phyloP scores from a whole-genome alignment of 1,284 basidiomycete genomes.

The Cutaneotrichosporon daszewskae region DNA sequence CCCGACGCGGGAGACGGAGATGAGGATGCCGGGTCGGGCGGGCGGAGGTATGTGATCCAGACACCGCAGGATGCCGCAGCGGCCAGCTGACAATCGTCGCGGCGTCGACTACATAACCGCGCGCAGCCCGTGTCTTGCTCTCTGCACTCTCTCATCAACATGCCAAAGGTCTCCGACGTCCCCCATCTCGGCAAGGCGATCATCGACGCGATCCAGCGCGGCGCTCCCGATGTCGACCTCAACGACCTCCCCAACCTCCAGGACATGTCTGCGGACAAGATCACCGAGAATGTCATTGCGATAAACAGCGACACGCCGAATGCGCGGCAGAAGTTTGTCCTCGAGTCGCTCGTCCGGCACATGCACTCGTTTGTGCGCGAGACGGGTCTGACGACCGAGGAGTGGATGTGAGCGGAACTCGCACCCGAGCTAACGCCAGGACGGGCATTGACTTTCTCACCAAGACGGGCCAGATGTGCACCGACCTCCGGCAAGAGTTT shows the following conservation, averaged over 20 bases:
- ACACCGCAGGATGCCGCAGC: too few relatives aligned
- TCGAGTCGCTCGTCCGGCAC: conserved; percentile 56
- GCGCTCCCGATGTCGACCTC: conserved; percentile 20
- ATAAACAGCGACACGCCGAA: conserved; percentile 51
- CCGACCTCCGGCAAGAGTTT: conserved; percentile 70
- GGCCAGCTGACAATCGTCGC: too few relatives aligned
- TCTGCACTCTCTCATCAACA: neutral
- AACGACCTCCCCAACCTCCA: conserved; percentile 51
- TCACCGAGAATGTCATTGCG: conserved; percentile 56
- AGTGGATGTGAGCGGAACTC: conserved; percentile 60
- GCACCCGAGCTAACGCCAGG: conserved; percentile 18
- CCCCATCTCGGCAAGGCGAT: conserved; percentile 21
- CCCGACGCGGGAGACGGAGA: too few relatives aligned
- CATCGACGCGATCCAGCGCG: conserved; percentile 17
- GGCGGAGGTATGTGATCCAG: too few relatives aligned
- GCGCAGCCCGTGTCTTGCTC: neutral
- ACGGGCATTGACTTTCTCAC: conserved; percentile 69
- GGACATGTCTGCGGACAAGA: conserved; percentile 50
- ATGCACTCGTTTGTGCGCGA: conserved; percentile 68
- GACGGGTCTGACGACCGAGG: conserved; percentile 67
- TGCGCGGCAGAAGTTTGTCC: conserved; percentile 53
- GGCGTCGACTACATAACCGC: too few relatives aligned
- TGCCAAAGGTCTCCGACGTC: conserved; percentile 18
- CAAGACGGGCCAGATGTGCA: conserved; percentile 63
- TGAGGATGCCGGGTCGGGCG: too few relatives aligned